Conservation (phyloP, 345 rosid species). For the Rhodamnia argentea region DNA sequence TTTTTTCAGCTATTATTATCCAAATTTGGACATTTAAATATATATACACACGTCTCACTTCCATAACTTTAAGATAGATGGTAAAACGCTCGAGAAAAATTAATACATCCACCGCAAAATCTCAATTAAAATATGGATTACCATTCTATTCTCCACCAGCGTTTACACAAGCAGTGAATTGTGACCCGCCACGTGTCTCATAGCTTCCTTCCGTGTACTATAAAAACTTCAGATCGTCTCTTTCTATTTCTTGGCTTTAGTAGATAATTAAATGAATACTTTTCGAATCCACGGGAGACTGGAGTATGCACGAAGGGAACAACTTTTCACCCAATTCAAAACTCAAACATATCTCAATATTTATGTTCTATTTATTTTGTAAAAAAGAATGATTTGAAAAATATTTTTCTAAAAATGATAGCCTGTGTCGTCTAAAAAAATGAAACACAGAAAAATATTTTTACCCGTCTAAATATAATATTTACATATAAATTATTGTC, state of each 20-base stretch:
- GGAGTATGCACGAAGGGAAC: not conserved
- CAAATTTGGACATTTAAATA: too few species aligned
- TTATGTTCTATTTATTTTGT: too few species aligned
- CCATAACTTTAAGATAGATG: too few species aligned
- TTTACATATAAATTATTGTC: too few species aligned
- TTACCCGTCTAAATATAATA: too few species aligned
- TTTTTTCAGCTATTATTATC: too few species aligned
- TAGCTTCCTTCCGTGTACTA: not conserved
- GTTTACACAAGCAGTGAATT: rapidly evolving
- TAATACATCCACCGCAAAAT: rapidly evolving
- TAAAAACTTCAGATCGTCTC: not conserved
- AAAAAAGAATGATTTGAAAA: too few species aligned
- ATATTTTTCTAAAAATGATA: too few species aligned
- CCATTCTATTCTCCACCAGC: rapidly evolving
- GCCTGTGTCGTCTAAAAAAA: too few species aligned
- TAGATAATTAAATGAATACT: not conserved
- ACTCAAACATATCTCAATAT: not conserved
- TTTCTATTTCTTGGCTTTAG: not conserved
- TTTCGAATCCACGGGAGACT: not conserved
- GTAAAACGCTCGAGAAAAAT: not conserved
- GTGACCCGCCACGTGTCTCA: not conserved
- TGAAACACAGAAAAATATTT: too few species aligned
- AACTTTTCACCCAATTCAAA: not conserved
- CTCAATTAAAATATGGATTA: not conserved
- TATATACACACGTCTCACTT: too few species aligned